These are phyloP conservation scores for Sisymbrium irio DNA, from an alignment of 345 rosid species.

Conservation along the genomic window DNA sequence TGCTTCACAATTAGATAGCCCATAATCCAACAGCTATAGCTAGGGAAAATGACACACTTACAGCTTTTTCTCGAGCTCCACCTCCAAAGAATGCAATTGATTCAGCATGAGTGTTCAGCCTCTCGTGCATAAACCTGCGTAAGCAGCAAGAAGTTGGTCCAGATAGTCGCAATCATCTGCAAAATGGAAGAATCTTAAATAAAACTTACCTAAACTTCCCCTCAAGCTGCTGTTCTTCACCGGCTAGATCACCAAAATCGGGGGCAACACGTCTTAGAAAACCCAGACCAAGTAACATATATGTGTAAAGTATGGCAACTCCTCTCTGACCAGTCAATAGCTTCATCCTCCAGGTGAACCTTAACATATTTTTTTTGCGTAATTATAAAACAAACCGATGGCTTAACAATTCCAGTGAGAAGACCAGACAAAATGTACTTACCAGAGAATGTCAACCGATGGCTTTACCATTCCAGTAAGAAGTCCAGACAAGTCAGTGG, in stretches of 20 bases:
- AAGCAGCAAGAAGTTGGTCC: conserved; percentile 20
- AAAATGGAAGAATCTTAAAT: neutral
- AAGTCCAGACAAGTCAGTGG: conserved; percentile 79
- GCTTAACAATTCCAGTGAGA: neutral
- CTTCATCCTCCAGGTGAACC: conserved; percentile 99
- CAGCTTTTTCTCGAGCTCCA: conserved; percentile 95
- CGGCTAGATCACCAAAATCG: conserved; percentile 86
- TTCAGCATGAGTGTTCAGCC: conserved; percentile 96
- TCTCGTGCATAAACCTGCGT: conserved; percentile 98
- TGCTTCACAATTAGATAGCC: neutral
- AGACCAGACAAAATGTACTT: conserved; percentile 32
- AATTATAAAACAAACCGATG: neutral
- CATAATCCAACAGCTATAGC: conserved; percentile 6
- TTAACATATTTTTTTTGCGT: conserved; percentile 20
- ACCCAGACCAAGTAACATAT: conserved; percentile 95
- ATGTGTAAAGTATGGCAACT: conserved; percentile 85
- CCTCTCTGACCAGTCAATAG: conserved; percentile 91
- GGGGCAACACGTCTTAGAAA: conserved; percentile 88
- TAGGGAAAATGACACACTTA: conserved; percentile 44
- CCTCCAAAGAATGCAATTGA: conserved; percentile 99
- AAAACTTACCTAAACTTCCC: conserved; percentile 80
- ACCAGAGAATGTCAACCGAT: conserved; percentile 92
- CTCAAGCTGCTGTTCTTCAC: conserved; percentile 86
- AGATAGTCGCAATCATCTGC: conserved; percentile 17
- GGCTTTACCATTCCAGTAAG: conserved; percentile 99